Evolutionary conservation across 495 filamentous ascomycete genomes (phyloP).

Genomic region (Pyrenopolyporus hunteri): DNA sequence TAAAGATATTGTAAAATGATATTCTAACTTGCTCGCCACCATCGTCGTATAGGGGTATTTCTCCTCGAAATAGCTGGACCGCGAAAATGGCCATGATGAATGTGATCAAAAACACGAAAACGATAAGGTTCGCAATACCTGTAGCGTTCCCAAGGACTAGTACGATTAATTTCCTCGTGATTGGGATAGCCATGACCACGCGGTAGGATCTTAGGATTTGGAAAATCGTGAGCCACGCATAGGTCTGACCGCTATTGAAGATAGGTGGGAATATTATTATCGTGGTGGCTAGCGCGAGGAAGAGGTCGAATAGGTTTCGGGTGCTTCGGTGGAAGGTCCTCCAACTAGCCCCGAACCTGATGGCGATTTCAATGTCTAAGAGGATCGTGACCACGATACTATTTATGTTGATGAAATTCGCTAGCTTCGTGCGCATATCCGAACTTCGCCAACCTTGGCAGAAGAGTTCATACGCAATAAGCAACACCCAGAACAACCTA

Average conservation of each 20-base stretch:
- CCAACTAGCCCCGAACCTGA: conserved; percentile 81
- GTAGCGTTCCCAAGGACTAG: conserved; percentile 90
- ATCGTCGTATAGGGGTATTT: conserved; percentile 68
- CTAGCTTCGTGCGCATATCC: conserved; percentile 65
- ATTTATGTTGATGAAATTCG: conserved; percentile 60
- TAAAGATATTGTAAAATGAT: conserved; percentile 89
- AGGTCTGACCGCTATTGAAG: conserved; percentile 73
- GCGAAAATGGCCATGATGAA: conserved; percentile 94
- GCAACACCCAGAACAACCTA: conserved; percentile 75
- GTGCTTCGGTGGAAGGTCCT: conserved; percentile 73
- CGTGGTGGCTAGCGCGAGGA: conserved; percentile 77
- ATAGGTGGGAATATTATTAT: conserved; percentile 88
- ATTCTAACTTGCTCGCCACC: conserved; percentile 63
- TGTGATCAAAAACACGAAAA: conserved; percentile 95
- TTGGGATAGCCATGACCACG: conserved; percentile 84
- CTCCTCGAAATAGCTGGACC: conserved; percentile 88
- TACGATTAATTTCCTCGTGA: conserved; percentile 83
- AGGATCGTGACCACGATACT: conserved; percentile 79
- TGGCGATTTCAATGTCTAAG: conserved; percentile 80
- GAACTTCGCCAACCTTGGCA: conserved; percentile 78
- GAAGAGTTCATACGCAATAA: conserved; percentile 79
- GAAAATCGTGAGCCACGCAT: conserved; percentile 90
- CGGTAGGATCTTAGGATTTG: conserved; percentile 93
- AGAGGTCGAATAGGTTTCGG: conserved; percentile 80
- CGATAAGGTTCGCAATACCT: conserved; percentile 90